A percentile compares a stretch with the other conserved stretches of the same genome.
phyloP scores from a whole-genome alignment of 2,329 filamentous ascomycete genomes.

The Dactylellina sp. region DNA sequence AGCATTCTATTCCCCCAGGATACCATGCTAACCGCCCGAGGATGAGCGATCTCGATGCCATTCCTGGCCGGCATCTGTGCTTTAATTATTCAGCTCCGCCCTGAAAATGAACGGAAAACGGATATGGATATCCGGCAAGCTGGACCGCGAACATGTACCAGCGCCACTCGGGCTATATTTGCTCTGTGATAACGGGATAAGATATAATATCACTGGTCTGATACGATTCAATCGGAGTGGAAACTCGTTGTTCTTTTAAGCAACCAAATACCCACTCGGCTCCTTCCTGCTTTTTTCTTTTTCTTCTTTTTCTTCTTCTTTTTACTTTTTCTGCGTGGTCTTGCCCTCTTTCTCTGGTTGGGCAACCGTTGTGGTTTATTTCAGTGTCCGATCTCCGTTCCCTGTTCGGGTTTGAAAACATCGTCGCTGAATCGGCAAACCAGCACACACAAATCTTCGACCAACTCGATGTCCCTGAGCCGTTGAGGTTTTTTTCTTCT shows the following conservation, averaged over 20 bases:
- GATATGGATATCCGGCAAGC: background rate
- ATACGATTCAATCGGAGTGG: no score
- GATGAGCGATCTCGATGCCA: background rate
- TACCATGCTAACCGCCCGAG: background rate
- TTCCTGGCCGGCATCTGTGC: no score
- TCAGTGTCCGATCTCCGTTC: slow-evolving; percentile 40
- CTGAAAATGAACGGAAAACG: background rate
- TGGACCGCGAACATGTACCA: no score
- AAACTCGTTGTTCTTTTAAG: no score
- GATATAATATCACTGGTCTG: no score
- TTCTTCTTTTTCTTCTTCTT: no score
- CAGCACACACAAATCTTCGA: slow-evolving; percentile 30
- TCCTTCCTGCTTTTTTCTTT: background rate
- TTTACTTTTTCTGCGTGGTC: no score
- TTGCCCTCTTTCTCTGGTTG: slow-evolving; percentile 3
- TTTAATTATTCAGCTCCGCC: background rate
- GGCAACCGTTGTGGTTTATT: slow-evolving; percentile 1
- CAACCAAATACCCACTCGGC: no score
- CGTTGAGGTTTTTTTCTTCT: background rate
- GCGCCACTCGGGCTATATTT: no score
- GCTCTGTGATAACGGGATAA: no score
- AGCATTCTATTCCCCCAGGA: background rate
- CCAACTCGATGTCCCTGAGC: slow-evolving; percentile 2
- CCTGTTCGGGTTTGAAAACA: slow-evolving; percentile 35
- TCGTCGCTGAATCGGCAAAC: slow-evolving; percentile 42